Evolutionary conservation across 768 basidiomycete genomes (phyloP).

Genomic region (Chalciporus chontae): DNA sequence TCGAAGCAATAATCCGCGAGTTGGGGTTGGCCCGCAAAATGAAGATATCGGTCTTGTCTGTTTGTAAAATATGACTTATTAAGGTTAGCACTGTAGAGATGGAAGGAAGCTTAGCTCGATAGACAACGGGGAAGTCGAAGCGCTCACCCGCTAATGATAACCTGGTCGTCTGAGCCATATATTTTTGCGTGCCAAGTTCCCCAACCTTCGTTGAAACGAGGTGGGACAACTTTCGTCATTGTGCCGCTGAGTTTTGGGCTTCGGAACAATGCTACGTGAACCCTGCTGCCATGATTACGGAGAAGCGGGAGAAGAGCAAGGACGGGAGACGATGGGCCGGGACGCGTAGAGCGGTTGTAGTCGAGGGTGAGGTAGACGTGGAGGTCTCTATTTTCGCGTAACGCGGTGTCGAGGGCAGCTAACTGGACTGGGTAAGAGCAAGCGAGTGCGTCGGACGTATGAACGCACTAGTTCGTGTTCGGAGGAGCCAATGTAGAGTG

Average conservation of each 20-base stretch:
- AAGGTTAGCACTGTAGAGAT: constrained; percentile 74
- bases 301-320: constrained; percentile 71
- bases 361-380: constrained; percentile 75
- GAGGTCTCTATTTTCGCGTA: constrained; percentile 57
- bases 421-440: constrained; percentile 48
- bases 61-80: constrained; percentile 92
- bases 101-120: constrained; percentile 1
- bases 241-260: constrained; percentile 81
- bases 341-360: constrained; percentile 73
- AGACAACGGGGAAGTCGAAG: neutral
- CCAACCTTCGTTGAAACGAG: constrained; percentile 97
- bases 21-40: constrained; percentile 54
- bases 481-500: constrained; percentile 80
- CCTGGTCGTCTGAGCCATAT: constrained; percentile 89
- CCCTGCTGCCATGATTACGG: constrained; percentile 64
- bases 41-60: constrained; percentile 91
- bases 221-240: constrained; percentile 75
- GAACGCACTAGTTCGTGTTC: constrained; percentile 74
- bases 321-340: constrained; percentile 65
- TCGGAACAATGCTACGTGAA: constrained; percentile 79
- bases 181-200: constrained; percentile 98
- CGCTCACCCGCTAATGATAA: constrained; percentile 88
- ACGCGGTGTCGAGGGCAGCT: constrained; percentile 55
- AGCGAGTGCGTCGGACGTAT: neutral
- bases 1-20: constrained; percentile 83